Conservation (phyloP, 2,329 filamentous ascomycete species). For the Ophiocordyceps camponoti-saundersi region DNA sequence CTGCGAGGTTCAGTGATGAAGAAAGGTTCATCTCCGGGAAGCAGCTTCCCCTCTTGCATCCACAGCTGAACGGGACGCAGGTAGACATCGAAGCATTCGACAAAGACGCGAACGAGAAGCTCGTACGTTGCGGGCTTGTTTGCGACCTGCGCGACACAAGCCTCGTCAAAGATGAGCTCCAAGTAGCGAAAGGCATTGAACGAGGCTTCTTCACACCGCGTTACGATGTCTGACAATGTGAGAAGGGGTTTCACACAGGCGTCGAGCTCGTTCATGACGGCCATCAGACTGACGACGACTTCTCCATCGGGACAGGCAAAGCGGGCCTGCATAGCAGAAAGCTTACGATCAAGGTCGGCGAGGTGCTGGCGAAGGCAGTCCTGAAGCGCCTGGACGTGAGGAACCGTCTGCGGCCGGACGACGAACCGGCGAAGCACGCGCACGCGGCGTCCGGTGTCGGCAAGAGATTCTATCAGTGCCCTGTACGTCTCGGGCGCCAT, state of each 20-base stretch:
- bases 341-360: conserved; percentile 33
- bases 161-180: conserved; percentile 58
- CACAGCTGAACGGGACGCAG: conserved; percentile 63
- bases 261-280: conserved; percentile 40
- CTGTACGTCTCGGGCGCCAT: conserved; percentile 32
- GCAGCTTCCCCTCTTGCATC: conserved; percentile 67
- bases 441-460: conserved; percentile 28
- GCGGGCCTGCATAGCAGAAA: conserved; percentile 42
- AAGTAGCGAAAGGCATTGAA: conserved; percentile 53
- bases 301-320: conserved; percentile 37
- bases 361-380: conserved; percentile 43
- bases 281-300: conserved; percentile 48
- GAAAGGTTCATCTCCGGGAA: conserved; percentile 49
- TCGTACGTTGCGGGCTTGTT: conserved; percentile 45
- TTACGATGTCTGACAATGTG: conserved; percentile 43
- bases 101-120: conserved; percentile 53
- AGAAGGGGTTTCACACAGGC: conserved; percentile 36
- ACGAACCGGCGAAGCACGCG: conserved; percentile 27
- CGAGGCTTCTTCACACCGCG: conserved; percentile 32
- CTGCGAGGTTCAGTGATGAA: conserved; percentile 49
- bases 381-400: conserved; percentile 56
- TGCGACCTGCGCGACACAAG: conserved; percentile 51
- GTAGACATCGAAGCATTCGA: conserved; percentile 70
- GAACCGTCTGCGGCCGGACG: conserved; percentile 25
- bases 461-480: conserved; percentile 27